Evolutionary conservation across 495 filamentous ascomycete species (phyloP), one percentile per base, ranked within the genome.

Genomic region (Aspergillus coremiiformis): DNA sequence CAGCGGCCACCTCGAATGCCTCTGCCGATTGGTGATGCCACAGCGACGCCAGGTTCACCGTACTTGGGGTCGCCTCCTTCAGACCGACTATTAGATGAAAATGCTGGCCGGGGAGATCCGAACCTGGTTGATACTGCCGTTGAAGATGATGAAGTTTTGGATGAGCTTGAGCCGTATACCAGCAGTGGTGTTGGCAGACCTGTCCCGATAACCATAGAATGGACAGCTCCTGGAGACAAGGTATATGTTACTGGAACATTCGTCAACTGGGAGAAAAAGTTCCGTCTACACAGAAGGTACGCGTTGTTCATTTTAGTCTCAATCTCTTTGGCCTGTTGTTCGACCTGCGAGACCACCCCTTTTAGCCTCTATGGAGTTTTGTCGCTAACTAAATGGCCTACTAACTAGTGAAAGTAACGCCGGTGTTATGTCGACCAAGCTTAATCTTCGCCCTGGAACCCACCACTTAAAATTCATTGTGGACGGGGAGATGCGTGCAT

Each of bases 221-320:
- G 92, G 93, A 77, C 74, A 45, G 77, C 83, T 22, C 79, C 79
- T 30, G 86, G 86, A 27, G 80, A 94, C 49, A 93, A 89, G 71
- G 83, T 97, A 51, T 97, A 94, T 66, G 88, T 98, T 32, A 97
- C 94, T 1, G 93, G 93, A 54, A 97, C 94, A 17, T 96, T 96
- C 62, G 91, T 91, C 50, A 84, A 87, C 60, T 98, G 93, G 93
- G 87, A 89, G 65, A 84, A 87, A 68, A 96, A 96, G 66, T 91
- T 85, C 58, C 81, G 84, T 46, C 71, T 98, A 63, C 82, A 88
- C 65, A 84, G 79, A 75, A 83, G 84, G 91, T 96, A 78, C 60
- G 66, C 53, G 4, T 12, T 22, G 20, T 8, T 23, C 3, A 12
- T 15, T 15, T 9, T 21, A 37, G 21, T 33, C 5, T 19, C 5